Evolutionary conservation across 257 asterid species (phyloP), one percentile per base, ranked within the genome.

Genomic region (Paulownia fortunei): DNA sequence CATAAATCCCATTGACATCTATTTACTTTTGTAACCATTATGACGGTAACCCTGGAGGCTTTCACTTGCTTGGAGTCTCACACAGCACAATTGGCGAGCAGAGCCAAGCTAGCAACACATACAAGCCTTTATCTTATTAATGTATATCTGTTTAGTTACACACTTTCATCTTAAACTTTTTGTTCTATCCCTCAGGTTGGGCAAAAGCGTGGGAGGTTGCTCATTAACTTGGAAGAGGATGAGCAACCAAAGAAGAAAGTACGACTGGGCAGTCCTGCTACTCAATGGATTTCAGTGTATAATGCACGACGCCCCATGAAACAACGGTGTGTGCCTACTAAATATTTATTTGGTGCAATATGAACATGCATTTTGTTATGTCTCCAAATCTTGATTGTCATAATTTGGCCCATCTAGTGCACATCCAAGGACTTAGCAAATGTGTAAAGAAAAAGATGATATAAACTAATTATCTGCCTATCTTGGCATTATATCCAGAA

Each of bases 271-370:
- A 95, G 97, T 82, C 99, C 98, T 78, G 98, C 98, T 18, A 93
- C 93, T 27, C 98, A 95, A 81, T 95, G 99, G 99, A 93, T 93
- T 79, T 91, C 97, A n/a, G 97, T 90, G 69, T 95, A 93, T 82
- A 95, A 95, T 86, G 99, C 98, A 62, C 91, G 98, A 0, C 90
- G 94, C 37, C 99, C 99, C 56, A 95, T 95, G 99, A 95, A 95
- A 86, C 99, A 95, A 77, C 88, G 99, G 99, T 88, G 79, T 69
- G 71, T 71, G 13, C 58, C 52, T 27, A 49, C 70, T 34, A 55
- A 77, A 47, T 37, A 37, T 69, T 24, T 74, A 7, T 47, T 42
- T 71, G 32, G n/a, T n/a, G n/a, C n/a, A n/a, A n/a, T n/a, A n/a
- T n/a, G n/a, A n/a, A n/a, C n/a, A n/a, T n/a, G n/a, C n/a, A n/a